Conservation (phyloP, 345 rosid species). For the Lagerstroemia speciosa region DNA sequence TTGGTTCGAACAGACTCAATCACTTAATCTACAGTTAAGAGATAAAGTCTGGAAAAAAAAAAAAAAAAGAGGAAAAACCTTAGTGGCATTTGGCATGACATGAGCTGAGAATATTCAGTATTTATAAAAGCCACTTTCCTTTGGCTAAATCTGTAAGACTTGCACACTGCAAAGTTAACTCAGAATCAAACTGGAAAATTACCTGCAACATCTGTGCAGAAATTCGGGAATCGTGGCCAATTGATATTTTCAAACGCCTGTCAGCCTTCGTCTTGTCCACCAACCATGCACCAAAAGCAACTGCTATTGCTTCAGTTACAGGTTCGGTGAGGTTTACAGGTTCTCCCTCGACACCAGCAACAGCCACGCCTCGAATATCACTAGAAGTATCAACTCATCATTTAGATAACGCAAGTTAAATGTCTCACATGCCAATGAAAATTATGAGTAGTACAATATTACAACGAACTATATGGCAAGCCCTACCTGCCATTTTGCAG, state of each 20-base stretch:
- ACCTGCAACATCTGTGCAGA: slow-evolving; percentile 76
- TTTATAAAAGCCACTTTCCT: background rate
- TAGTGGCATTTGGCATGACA: background rate
- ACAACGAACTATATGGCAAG: background rate
- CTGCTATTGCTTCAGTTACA: slow-evolving; percentile 85
- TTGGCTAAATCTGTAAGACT: background rate
- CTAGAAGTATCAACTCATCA: slow-evolving; percentile 24
- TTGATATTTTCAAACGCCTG: slow-evolving; percentile 44
- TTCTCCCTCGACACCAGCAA: slow-evolving; percentile 92
- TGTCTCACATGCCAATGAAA: background rate
- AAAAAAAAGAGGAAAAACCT: background rate
- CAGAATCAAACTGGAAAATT: slow-evolving; percentile 7
- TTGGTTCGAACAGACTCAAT: background rate
- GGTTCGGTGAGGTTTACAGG: slow-evolving; percentile 71
- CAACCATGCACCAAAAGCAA: slow-evolving; percentile 90
- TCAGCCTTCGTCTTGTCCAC: slow-evolving; percentile 55
- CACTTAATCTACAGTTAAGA: background rate
- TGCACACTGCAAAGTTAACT: background rate
- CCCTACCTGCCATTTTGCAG: slow-evolving; percentile 95
- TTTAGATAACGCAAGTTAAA: background rate
- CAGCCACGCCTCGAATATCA: slow-evolving; percentile 92
- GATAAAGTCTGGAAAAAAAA: background rate
- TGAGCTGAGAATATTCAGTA: background rate
- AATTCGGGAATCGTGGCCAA: slow-evolving; percentile 95
- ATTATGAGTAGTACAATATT: no score